phyloP scores from a whole-genome alignment of 768 basidiomycete species.

The Xerocomellus dryophilus region DNA sequence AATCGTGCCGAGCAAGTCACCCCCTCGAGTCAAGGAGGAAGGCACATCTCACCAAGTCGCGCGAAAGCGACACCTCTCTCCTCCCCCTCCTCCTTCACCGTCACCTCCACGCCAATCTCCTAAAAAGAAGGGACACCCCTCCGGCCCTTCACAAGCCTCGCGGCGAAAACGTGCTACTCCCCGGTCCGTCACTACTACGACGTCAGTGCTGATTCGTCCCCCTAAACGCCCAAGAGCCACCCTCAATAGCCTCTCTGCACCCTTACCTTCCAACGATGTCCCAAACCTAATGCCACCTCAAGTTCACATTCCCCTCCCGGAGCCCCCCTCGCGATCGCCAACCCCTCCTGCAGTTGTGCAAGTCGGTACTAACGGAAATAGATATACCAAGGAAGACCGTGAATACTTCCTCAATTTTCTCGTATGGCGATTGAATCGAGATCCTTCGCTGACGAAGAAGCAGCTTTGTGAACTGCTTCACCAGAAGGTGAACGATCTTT shows the following conservation, averaged over 20 bases:
- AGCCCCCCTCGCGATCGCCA: constrained; percentile 67
- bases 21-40: constrained; percentile 8
- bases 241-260: constrained; percentile 59
- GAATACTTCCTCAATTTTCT: constrained; percentile 66
- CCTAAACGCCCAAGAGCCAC: constrained; percentile 39
- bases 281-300: constrained; percentile 60
- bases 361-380: constrained; percentile 48
- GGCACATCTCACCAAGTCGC: constrained; percentile 26
- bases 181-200: constrained; percentile 18
- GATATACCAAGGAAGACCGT: constrained; percentile 64
- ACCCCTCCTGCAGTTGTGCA: constrained; percentile 57
- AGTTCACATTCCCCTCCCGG: constrained; percentile 55
- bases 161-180: constrained; percentile 24
- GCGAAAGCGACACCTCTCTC: constrained; percentile 37
- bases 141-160: constrained; percentile 24
- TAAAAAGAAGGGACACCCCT: constrained; percentile 23
- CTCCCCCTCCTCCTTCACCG: neutral
- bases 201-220: constrained; percentile 24
- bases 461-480: constrained; percentile 55
- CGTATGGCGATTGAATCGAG: constrained; percentile 54
- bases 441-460: constrained; percentile 50
- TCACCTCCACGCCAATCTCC: constrained; percentile 26
- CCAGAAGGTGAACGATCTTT: constrained; percentile 43
- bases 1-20: constrained; percentile 10
- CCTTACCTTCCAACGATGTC: constrained; percentile 27